These are phyloP conservation scores for Pseudognaphalium luteoalbum DNA, from an alignment of 129 eudicot genomes.

Conservation along the genomic window DNA sequence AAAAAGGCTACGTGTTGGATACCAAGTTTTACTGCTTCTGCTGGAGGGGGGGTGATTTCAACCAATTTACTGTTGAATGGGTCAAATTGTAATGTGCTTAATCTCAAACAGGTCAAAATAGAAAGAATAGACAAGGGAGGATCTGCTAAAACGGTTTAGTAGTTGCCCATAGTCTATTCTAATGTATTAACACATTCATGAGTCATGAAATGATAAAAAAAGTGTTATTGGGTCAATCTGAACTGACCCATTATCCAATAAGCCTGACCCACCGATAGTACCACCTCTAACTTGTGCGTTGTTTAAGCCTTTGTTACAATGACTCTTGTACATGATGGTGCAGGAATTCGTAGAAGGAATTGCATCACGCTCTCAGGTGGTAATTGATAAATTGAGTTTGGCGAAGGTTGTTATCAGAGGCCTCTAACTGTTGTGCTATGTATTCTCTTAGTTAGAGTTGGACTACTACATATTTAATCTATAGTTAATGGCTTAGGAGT, in stretches of 20 bases:
- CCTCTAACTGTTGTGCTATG: not conserved
- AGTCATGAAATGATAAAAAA: not conserved
- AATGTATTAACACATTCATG: not conserved
- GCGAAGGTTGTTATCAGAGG: slow-evolving; percentile 44
- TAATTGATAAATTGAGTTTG: slow-evolving; percentile 47
- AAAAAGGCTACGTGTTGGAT: slow-evolving; percentile 81
- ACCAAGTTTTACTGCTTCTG: slow-evolving; percentile 28
- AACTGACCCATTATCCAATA: not conserved
- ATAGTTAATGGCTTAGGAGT: slow-evolving; percentile 1
- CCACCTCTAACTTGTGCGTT: not conserved
- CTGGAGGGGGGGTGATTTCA: not conserved
- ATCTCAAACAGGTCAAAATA: not conserved
- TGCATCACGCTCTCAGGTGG: slow-evolving; percentile 57
- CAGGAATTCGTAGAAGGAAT: slow-evolving; percentile 84
- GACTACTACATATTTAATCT: not conserved
- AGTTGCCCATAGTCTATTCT: not conserved
- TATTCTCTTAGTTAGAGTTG: not conserved
- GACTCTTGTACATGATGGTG: slow-evolving; percentile 24
- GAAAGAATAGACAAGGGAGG: not conserved
- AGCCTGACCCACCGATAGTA: not conserved
- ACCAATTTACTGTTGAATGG: not conserved
- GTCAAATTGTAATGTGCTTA: not conserved
- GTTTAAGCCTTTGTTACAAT: not conserved
- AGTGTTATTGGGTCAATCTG: not conserved
- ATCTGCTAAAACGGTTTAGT: not conserved